A percentile compares a stretch with the other conserved stretches of the same genome.
phyloP scores from a whole-genome alignment of 345 rosid genomes.

The Eucalyptus regnans region DNA sequence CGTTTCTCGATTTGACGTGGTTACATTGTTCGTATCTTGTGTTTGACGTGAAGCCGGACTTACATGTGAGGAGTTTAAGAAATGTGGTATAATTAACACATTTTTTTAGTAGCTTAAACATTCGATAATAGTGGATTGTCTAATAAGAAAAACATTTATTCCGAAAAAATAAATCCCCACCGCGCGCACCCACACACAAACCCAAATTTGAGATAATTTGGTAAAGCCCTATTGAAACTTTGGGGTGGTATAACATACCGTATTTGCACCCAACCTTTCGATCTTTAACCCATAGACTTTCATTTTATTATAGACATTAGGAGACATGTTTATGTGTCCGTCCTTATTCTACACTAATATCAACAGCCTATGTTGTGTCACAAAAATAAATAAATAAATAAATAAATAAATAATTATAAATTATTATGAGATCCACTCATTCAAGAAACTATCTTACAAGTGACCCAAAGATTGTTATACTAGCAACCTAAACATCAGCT shows the following conservation, averaged over 20 bases:
- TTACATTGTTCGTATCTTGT: neutral
- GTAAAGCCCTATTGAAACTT: neutral
- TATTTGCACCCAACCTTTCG: neutral
- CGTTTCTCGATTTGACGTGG: neutral
- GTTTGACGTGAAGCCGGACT: neutral
- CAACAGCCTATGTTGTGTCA: too few species aligned
- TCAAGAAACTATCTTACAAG: too few species aligned
- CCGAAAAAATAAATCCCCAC: neutral
- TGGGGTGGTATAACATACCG: neutral
- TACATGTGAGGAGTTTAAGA: neutral
- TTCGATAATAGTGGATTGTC: neutral
- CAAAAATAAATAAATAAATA: too few species aligned
- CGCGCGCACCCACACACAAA: neutral
- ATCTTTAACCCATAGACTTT: neutral
- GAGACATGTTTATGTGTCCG: too few species aligned
- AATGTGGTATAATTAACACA: neutral
- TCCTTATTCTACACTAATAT: too few species aligned
- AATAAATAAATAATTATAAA: too few species aligned
- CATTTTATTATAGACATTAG: neutral
- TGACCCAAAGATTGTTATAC: too few species aligned
- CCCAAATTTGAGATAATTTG: neutral
- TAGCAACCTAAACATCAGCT: neutral
- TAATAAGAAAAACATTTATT: neutral
- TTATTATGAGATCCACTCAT: fast-evolving
- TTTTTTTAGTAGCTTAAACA: neutral